Base-by-base conservation (phyloP, 148 eudicot genomes). In the Nepenthes gracilis region DNA sequence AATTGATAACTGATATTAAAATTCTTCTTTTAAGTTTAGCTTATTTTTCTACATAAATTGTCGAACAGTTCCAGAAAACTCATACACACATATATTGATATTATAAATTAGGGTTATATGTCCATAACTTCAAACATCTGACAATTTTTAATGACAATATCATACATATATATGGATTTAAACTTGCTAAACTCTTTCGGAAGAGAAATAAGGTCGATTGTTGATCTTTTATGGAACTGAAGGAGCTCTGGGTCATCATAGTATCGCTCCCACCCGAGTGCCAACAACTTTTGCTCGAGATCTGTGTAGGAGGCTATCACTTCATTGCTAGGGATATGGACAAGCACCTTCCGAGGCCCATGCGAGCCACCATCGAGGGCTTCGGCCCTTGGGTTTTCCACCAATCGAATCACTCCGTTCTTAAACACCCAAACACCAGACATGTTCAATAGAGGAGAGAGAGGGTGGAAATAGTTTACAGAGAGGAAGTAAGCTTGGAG, bases 381-480 rank as follows among this genome's bases (percentile, higher is more conserved):
- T 54, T 74, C 90, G 1, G 75, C 79, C 12, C 77, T 79, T 2
- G 85, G 83, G 64, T 80, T 85, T 63, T 85, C 91, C 43, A 85
- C 83, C 1, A 85, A 81, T 2, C 86, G 74, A 4, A 90, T 72
- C 6, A 90, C 92, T 0, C 95, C 95, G 55, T 85, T 85, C 61
- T 87, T 85, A 85, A 90, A 81, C 69, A 81, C 83, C 97, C 97
- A 90, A 52, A 89, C 97, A 1, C 96, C 96, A 1, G 91, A 85
- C 96, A 88, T 88, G 40, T 10, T 62, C 36, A 35, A 9, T 6
- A 36, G 37, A 62, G 43, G 53, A 49, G 4, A 11, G 11, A n/a
- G 53, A 49, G 53, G 15, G 11, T 2, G 53, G 15, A 49, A 10
- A 49, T 6, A 49, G 1, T 5, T 49, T 11, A 49, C 0, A 49